A percentile compares a stretch with the other conserved stretches of the same genome.
Conservation (phyloP, 2,329 filamentous ascomycete genomes). For the Cladosporium sp. region DNA sequence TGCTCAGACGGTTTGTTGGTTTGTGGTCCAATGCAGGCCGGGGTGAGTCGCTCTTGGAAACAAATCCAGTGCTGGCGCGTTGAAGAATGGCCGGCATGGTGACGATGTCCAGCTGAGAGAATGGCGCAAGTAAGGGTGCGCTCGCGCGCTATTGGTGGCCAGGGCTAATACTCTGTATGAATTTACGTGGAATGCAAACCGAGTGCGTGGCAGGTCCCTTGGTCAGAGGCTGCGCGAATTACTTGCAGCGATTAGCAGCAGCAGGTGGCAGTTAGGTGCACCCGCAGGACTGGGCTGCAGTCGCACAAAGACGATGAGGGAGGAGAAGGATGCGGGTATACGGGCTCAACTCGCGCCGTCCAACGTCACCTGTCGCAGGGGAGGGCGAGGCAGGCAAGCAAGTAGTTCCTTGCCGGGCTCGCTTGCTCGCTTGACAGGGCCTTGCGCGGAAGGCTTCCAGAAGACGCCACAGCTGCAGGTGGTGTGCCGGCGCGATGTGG, state of each 20-base stretch:
- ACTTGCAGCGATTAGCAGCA: constrained; percentile 13
- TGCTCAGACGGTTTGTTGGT: constrained; percentile 12
- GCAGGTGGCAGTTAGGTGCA: constrained; percentile 4
- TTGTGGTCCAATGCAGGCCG: constrained; percentile 9
- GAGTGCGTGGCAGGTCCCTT: not conserved
- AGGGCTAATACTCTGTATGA: constrained; percentile 12
- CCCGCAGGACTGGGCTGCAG: constrained; percentile 11
- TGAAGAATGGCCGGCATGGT: constrained; percentile 15
- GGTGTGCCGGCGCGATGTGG: constrained; percentile 6
- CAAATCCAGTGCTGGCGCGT: constrained; percentile 18
- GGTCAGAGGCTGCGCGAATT: constrained; percentile 16
- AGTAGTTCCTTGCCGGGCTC: constrained; percentile 16
- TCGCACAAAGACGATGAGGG: constrained; percentile 18
- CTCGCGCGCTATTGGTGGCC: constrained; percentile 1
- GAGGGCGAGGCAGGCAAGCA: constrained; percentile 10
- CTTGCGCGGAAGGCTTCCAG: constrained; percentile 17
- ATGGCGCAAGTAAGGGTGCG: constrained; percentile 2
- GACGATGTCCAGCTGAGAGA: not conserved
- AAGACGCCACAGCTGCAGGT: constrained; percentile 17
- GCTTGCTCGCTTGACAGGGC: constrained; percentile 17
- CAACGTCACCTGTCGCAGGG: constrained; percentile 18
- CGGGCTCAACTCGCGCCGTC: constrained; percentile 13
- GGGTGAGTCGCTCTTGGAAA: constrained; percentile 4
- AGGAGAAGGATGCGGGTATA: constrained; percentile 15
- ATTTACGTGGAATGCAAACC: constrained; percentile 5